Base-by-base conservation (phyloP, 2,329 filamentous ascomycete genomes). In the Xylaria sp. region DNA sequence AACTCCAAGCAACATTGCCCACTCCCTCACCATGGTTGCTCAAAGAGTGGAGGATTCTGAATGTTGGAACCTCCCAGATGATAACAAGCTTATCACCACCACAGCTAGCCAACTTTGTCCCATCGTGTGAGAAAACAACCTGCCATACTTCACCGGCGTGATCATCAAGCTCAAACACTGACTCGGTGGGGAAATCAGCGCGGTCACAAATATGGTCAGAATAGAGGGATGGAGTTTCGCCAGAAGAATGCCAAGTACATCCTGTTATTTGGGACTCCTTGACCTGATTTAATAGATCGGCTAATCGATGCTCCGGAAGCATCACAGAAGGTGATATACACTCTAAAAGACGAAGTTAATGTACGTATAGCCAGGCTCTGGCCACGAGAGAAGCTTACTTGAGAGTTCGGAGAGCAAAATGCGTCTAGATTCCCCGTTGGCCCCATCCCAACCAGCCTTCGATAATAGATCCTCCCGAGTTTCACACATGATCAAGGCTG, bases 241-340 rank as follows among this genome's bases (percentile, higher is more conserved):
- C 86, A 3, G 90, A 94, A 63, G 97, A 98, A 82, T 99, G 96
- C 80, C 94, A 98, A 48, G 94, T 82, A 78, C 96, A 99, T 37
- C 88, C 89, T 61, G 90, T 88, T 68, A 98, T 92, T 82, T 98
- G 95, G 71, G 87, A 89, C 70, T 91, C 87, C 78, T 98, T 97
- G 46, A 97, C 90, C 73, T 97, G 90, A 66, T 94, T 87, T 62
- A 99, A 84, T 18, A 99, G 84, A 41, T 90, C 87, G 1, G 94
- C 93, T 54, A 99, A 85, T 7, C 96, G 91, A 79, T 96, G 93
- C 77, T 97, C 93, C 1, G 96, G 96, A 64, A 99, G 92, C 94
- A 99, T 98, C 54, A 97, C 93, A 3, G 94, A 96, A 0, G 96
- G 95, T 1, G 96, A 97, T 79, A 99, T 97, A 66, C 90, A 97